Percentiles rank a stretch among this genome's conserved stretches.
These are phyloP conservation scores for Arbutus unedo DNA, from an alignment of 148 eudicot species.

Conservation along the genomic window DNA sequence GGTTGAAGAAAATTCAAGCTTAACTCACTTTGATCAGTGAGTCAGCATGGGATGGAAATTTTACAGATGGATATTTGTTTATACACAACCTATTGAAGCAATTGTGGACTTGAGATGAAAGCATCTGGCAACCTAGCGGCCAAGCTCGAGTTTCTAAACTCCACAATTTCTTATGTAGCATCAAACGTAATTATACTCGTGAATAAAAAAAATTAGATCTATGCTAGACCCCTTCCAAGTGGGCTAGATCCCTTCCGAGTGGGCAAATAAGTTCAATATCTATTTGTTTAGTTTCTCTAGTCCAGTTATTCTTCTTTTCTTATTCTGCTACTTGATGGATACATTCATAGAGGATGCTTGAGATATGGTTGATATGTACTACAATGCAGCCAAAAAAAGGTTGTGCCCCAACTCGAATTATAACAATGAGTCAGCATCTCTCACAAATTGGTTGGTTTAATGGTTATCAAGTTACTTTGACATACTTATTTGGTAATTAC, in stretches of 20 bases:
- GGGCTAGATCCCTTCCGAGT: not conserved
- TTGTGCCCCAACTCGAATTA: not conserved
- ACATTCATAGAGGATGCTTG: not conserved
- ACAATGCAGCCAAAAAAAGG: not conserved
- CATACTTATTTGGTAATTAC: not conserved
- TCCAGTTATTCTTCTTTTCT: not conserved
- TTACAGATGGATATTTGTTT: not conserved
- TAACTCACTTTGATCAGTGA: not conserved
- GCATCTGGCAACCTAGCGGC: not conserved
- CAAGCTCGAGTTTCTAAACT: not conserved
- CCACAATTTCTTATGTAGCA: not conserved
- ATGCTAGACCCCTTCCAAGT: not conserved
- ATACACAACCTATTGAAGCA: not conserved
- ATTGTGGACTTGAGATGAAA: conserved; percentile 2
- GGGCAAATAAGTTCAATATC: not conserved
- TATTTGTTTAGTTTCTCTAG: not conserved
- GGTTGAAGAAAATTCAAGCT: not conserved
- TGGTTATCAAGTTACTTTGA: not conserved
- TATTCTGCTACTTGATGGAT: not conserved
- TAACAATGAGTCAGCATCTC: not conserved
- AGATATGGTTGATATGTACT: not conserved
- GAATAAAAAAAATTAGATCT: not conserved
- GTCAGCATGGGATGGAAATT: not conserved
- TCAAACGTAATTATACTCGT: not conserved
- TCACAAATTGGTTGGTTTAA: not conserved